Conservation (phyloP, 179 eudicot genomes). For the Beta macrorhiza region DNA sequence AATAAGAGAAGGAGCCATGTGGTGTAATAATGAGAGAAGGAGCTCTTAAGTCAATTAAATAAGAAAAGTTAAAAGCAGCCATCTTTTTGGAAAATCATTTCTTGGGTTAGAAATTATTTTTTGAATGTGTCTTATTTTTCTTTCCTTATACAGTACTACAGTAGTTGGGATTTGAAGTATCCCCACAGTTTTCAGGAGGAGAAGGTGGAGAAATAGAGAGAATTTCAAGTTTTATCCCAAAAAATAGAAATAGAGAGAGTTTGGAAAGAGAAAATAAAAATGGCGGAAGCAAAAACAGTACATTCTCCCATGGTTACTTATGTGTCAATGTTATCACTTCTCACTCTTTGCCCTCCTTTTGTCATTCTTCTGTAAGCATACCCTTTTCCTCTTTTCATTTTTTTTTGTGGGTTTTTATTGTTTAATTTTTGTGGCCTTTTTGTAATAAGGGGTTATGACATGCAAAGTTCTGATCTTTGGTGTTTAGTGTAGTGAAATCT, state of each 20-base stretch:
- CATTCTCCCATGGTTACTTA: conserved; percentile 83
- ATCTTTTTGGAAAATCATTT: neutral
- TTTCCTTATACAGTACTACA: neutral
- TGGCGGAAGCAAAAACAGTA: conserved; percentile 61
- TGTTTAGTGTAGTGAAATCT: neutral
- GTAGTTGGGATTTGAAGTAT: too few relatives aligned
- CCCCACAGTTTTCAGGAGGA: neutral
- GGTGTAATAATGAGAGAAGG: neutral
- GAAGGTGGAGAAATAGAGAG: neutral
- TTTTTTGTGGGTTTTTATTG: neutral
- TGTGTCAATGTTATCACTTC: conserved; percentile 73
- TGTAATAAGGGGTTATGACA: neutral
- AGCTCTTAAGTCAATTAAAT: neutral
- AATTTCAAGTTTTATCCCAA: neutral
- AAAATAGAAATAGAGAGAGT: neutral
- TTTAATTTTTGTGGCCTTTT: neutral
- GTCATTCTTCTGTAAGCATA: conserved; percentile 78
- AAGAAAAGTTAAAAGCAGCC: neutral
- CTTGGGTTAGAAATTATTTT: neutral
- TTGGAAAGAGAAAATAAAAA: conserved; percentile 4
- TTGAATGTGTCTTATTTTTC: neutral
- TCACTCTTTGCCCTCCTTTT: conserved; percentile 87
- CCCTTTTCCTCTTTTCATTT: neutral
- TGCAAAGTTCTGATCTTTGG: conserved; percentile 11
- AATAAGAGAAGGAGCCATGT: neutral